A percentile compares a stretch with the other conserved stretches of the same genome.
phyloP scores from a whole-genome alignment of 495 filamentous ascomycete genomes.

The Venustampulla echinocandica region DNA sequence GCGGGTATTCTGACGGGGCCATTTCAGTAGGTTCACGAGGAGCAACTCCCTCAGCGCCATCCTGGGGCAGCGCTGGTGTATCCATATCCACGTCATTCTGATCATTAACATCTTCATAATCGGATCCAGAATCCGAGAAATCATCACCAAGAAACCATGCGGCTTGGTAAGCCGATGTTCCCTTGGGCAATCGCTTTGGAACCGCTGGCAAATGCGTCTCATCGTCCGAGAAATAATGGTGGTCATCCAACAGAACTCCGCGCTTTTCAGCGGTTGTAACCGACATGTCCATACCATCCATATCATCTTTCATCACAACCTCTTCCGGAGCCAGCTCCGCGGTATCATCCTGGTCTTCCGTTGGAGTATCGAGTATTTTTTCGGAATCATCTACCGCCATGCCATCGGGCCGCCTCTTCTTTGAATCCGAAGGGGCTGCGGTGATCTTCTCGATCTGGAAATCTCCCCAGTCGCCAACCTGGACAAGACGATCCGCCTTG shows the following conservation, averaged over 20 bases:
- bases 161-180: constrained; percentile 87
- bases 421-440: constrained; percentile 50
- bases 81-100: constrained; percentile 39
- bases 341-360: constrained; percentile 71
- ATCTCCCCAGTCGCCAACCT: constrained; percentile 89
- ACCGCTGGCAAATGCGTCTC: constrained; percentile 51
- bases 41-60: constrained; percentile 68
- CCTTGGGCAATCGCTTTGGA: constrained; percentile 75
- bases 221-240: constrained; percentile 96
- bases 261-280: constrained; percentile 48
- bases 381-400: constrained; percentile 60
- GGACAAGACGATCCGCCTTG: constrained; percentile 81
- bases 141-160: constrained; percentile 83
- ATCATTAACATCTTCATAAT: constrained; percentile 60
- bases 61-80: constrained; percentile 50
- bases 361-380: constrained; percentile 57
- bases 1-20: constrained; percentile 73
- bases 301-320: constrained; percentile 57
- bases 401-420: constrained; percentile 49
- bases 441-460: constrained; percentile 89
- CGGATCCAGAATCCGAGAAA: constrained; percentile 72
- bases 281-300: constrained; percentile 33
- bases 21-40: constrained; percentile 65
- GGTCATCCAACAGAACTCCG: constrained; percentile 88
- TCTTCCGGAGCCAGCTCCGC: constrained; percentile 79